phyloP scores from a whole-genome alignment of 2,329 filamentous ascomycete species.

The Botrytis hyacinthi region DNA sequence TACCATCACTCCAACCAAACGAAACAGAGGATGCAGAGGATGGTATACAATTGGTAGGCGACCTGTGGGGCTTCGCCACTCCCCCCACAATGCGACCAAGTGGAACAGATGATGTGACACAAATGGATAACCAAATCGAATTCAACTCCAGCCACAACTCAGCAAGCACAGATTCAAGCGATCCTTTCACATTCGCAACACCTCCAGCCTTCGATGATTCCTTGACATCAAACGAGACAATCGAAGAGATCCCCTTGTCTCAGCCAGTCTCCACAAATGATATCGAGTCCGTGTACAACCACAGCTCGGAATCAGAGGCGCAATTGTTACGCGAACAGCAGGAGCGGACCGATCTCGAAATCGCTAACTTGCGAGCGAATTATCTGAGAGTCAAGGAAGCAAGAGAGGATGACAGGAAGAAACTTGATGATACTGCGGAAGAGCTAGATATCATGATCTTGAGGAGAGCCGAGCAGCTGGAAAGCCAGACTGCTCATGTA shows the following conservation, averaged over 20 bases:
- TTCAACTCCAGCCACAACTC: not conserved
- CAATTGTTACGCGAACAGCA: not conserved
- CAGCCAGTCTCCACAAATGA: not conserved
- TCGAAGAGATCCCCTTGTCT: not conserved
- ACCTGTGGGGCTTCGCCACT: not conserved
- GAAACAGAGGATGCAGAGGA: not conserved
- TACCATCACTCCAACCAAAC: not conserved
- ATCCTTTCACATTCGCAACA: not conserved
- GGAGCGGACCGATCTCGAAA: not conserved
- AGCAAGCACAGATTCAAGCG: not conserved
- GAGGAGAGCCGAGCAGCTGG: not conserved
- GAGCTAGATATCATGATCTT: not conserved
- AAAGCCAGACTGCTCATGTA: not conserved
- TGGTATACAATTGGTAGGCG: rapidly evolving
- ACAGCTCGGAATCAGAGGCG: not conserved
- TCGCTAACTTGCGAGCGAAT: not conserved
- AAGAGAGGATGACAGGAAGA: not conserved
- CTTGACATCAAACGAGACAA: not conserved
- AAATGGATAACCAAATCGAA: not conserved
- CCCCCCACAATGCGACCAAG: not conserved
- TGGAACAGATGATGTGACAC: not conserved
- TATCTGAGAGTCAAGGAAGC: not conserved
- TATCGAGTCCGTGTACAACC: no score
- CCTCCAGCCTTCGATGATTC: not conserved
- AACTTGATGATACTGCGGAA: not conserved